Evolutionary conservation across 1,284 basidiomycete genomes (phyloP), one percentile per base, ranked within the genome.

Genomic region (Puccinia horiana): DNA sequence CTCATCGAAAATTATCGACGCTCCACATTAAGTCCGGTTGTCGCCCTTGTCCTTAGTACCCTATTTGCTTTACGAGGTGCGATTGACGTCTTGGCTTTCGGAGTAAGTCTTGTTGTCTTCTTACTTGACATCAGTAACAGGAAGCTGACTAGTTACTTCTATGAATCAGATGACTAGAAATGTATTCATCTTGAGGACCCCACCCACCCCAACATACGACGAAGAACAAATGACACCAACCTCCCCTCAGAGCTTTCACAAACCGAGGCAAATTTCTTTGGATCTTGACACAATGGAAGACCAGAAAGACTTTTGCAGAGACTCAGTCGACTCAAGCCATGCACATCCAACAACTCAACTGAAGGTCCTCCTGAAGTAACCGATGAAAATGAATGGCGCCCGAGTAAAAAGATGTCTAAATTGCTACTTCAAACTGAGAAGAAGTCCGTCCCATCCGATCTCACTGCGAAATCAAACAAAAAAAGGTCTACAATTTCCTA

Each of bases 21-120:
- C 26, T 23, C 49, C 14, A 49, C 61, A 47, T 70, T 49, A 26
- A 49, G 32, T 20, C 47, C 58, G 47, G n/a, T 52, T 20, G 26
- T 70, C 12, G 61, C 49, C 16, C 32, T 65, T 49, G 65, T 79
- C 9, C 49, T 70, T 40, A 52, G 76, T 18, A 37, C 61, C 37
- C 42, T 79, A 29, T 79, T 79, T 79, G 61, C 65, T 37, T 56
- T 67, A 37, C 63, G 65, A 26, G 76, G 76, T 32, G 61, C 54
- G 12, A 70, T 79, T 35, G 61, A 79, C 40, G 76, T 70, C 37
- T n/a, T 79, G 47, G 63, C 65, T 26, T 79, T 69, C 52, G 76
- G 76, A 52, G 76, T 79, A 16, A 79, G 76, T 37, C 65, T 63
- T 44, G n/a, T 23, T 58, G n/a, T n/a, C 32, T 1, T 14, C 40